Evolutionary conservation across 192 early-diverging fungal genomes (phyloP), one percentile per base, ranked within the genome.

Genomic region (Coemansia sp.): DNA sequence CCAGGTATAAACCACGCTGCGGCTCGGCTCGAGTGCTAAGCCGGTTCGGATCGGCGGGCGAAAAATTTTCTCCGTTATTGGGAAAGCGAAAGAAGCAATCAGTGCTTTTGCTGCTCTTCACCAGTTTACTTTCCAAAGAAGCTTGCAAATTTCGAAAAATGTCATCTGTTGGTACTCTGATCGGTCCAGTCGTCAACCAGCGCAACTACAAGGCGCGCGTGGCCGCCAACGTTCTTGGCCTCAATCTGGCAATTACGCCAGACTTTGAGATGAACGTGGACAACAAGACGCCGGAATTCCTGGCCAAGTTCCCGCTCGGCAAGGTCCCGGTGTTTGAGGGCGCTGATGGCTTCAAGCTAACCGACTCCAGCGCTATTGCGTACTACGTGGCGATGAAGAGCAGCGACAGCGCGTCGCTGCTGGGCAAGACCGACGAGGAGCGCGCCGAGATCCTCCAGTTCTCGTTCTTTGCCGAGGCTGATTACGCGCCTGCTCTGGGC

Each of bases 301-400:
- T 90, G 50, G 82, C 83, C 78, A 98, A 96, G 83, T 96, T 89
- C 84, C 93, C 92, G 27, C 59, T 85, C 46, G 90, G 89, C 68
- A 96, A 95, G 84, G 82, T 92, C 52, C 95, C 95, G 29, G 85
- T 74, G 21, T 94, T 92, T 46, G 94, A 93, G 75, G 82, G 82
- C 53, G 71, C 85, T 62, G 87, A 94, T 34, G 90, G 87, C 38
- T 81, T 85, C 72, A 59, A 63, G 57, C 55, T 89, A 62, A 83
- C 82, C 59, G 92, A 97, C 81, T 87, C 85, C 53, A 84, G 75
- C 69, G 95, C 92, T 57, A 96, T 98, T 63, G 91, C 91, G 35
- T 89, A 88, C 88, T 94, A 97, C 67, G 78, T 72, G 20, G 73
- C 70, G 20, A 65, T 57, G 29, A 70, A 76, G 73, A 40, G 43